Base-by-base conservation (phyloP, 345 rosid genomes). In the Citropsis articulata region DNA sequence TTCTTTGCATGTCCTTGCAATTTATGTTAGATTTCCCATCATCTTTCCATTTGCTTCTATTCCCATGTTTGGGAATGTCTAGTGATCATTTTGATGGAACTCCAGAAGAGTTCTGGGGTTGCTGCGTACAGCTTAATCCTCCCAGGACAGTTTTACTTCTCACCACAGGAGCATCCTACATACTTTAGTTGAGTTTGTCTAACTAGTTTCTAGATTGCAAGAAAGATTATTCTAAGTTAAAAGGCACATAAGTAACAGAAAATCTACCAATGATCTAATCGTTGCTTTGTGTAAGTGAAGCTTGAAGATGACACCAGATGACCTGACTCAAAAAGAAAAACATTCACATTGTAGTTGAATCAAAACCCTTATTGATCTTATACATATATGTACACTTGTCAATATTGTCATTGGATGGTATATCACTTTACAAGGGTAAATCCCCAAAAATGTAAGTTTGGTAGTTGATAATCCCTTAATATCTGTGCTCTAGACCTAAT, bases 281-380 rank as follows among this genome's bases (percentile, higher is more conserved):
- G 40, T 45, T 71, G 27, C 45, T 30, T 31, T 63, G 1, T 5
- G 10, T 16, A 59, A 38, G 24, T 36, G 76, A 27, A 25, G 66
- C 67, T 28, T 36, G 67, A 16, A 36, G 53, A 27, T 38, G 16
- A 36, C 56, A 24, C 12, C 38, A 56, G 76, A 60, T 36, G 16
- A 9, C 35, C 61, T 61, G 3, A 22, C 56, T 45, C 3, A 0
- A 2, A 50, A 57, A n/a, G 48, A 28, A 61, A 61, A 24, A 9
- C 28, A 19, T 40, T 38, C 33, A 59, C n/a, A 61, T 5, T 40
- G 27, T 9, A 60, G 36, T 45, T 60, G 16, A 36, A 73, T 28
- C 69, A 75, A 64, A 63, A 60, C 30, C 18, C 45, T 25, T 69
- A 78, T 78, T 61, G 80, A 27, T 78, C 36, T 42, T 57, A 45